Conservation (phyloP, 176 grass and related monocot species). For the Zoysia pacifica region DNA sequence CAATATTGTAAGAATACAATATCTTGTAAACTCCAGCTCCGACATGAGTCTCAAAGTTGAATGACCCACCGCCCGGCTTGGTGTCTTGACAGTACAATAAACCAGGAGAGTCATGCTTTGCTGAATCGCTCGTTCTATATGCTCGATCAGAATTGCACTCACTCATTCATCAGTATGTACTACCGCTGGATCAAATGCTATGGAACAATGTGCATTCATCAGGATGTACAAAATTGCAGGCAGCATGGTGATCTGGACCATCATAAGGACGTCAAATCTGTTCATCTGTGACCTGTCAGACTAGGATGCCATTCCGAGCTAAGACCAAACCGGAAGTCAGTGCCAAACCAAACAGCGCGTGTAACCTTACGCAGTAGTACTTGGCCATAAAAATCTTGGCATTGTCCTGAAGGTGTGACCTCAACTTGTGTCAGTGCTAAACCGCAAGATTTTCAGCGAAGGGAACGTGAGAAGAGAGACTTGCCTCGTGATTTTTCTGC, state of each 20-base stretch:
- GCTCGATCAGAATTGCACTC: constrained; percentile 15
- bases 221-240: constrained; percentile 7
- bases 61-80: too few species aligned
- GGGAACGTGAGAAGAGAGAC: neutral
- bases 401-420: constrained; percentile 64
- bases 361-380: constrained; percentile 88
- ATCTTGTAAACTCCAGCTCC: too few species aligned
- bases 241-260: neutral
- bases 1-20: too few species aligned
- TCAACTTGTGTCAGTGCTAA: constrained; percentile 15
- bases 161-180: neutral
- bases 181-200: neutral
- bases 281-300: constrained; percentile 29
- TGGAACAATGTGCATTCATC: neutral
- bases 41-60: too few species aligned
- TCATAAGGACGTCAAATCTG: constrained; percentile 8
- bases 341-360: constrained; percentile 75
- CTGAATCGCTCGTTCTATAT: constrained; percentile 4
- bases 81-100: neutral
- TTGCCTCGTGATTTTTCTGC: constrained; percentile 69
- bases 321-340: constrained; percentile 73
- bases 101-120: neutral
- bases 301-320: constrained; percentile 52
- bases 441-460: neutral
- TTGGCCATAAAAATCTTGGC: constrained; percentile 92